A percentile compares a stretch with the other conserved stretches of the same genome.
These are phyloP conservation scores for Cercospora sp. DNA, from an alignment of 2,329 filamentous ascomycete species.

Conservation along the genomic window DNA sequence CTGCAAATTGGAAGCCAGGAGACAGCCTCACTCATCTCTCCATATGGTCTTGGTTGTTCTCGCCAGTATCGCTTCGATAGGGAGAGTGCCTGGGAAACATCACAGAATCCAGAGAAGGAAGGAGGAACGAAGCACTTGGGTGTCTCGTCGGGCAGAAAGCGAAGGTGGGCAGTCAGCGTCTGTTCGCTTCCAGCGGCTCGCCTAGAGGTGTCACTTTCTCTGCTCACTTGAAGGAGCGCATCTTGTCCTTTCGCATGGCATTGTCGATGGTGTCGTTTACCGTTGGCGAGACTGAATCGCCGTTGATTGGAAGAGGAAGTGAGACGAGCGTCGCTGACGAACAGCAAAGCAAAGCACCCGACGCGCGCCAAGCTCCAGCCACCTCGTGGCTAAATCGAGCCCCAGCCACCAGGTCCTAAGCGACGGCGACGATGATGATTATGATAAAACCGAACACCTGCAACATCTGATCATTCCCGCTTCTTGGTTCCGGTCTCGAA, in stretches of 20 bases:
- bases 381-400: background rate
- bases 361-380: background rate
- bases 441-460: background rate
- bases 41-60: too few species aligned
- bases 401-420: background rate
- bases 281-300: background rate
- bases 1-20: too few species aligned
- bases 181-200: background rate
- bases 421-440: background rate
- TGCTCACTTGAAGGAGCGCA: background rate
- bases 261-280: background rate
- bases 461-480: background rate
- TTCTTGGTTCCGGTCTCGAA: conserved; percentile 2
- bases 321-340: background rate
- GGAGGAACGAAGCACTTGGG: background rate
- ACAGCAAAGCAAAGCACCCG: background rate
- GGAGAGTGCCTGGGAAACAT: too few species aligned
- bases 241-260: background rate
- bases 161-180: too few species aligned
- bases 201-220: background rate
- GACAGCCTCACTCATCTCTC: too few species aligned
- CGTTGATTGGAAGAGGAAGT: background rate
- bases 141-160: background rate
- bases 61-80: too few species aligned
- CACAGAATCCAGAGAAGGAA: too few species aligned